Evolutionary conservation across 2,329 filamentous ascomycete genomes (phyloP).

Genomic region (Plenodomus tracheiphilus): DNA sequence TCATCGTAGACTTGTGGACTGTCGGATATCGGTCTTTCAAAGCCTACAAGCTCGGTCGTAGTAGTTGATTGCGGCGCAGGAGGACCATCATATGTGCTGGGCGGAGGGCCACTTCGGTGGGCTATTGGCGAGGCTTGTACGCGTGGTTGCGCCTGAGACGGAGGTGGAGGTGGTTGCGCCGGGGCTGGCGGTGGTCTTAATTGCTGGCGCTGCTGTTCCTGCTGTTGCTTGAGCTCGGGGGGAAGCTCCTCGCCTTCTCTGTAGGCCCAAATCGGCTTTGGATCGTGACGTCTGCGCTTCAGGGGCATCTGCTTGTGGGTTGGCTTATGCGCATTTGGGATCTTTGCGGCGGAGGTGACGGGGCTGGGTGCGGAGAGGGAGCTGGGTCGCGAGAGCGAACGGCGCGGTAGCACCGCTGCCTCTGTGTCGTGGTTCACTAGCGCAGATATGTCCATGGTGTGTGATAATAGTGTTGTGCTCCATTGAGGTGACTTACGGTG

Average conservation of each 20-base stretch:
- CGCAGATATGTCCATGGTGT: conserved; percentile 42
- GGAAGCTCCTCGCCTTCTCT: conserved; percentile 32
- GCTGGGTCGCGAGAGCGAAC: conserved; percentile 34
- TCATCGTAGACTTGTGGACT: conserved; percentile 70
- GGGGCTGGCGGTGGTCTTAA: conserved; percentile 23
- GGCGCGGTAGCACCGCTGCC: conserved; percentile 34
- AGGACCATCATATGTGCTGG: conserved; percentile 9
- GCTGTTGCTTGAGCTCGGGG: conserved; percentile 26
- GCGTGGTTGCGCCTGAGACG: conserved; percentile 13
- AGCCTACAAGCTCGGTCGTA: conserved; percentile 32
- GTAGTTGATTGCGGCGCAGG: conserved; percentile 5
- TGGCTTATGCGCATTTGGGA: conserved; percentile 28
- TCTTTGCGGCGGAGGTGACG: conserved; percentile 30
- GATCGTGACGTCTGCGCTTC: conserved; percentile 43
- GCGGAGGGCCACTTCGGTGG: conserved; percentile 24
- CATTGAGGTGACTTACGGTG: conserved; percentile 15
- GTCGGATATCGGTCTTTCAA: conserved; percentile 67
- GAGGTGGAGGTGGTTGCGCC: conserved; percentile 12
- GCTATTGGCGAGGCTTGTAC: conserved; percentile 16
- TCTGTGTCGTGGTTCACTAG: conserved; percentile 41
- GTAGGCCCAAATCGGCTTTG: conserved; percentile 44
- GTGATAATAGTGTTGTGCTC: conserved; percentile 28
- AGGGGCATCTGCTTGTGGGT: conserved; percentile 31
- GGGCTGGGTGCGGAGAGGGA: conserved; percentile 34
- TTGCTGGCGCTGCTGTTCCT: conserved; percentile 28